Conservation (phyloP, 768 basidiomycete species). For the Cyclocybe cylindracea region DNA sequence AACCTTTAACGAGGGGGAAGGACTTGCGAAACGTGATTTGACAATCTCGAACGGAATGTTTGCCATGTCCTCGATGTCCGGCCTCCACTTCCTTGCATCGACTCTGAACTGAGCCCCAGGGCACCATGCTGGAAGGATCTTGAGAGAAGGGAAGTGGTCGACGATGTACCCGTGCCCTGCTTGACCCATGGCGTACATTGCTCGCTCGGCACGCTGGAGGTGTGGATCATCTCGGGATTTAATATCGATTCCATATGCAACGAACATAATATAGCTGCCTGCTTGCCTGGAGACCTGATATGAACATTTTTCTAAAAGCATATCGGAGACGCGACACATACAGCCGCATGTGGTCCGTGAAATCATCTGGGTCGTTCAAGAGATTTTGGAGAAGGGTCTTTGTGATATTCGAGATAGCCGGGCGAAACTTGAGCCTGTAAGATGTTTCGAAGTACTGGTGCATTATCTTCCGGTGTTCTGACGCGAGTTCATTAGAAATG, state of each 20-base stretch:
- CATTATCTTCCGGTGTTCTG: no score
- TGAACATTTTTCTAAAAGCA: neutral
- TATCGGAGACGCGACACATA: neutral
- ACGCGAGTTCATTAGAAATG: no score
- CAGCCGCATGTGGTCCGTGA: constrained; percentile 2
- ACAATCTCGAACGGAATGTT: constrained; percentile 32
- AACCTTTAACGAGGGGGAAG: neutral
- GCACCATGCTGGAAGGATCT: constrained; percentile 51
- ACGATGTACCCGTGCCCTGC: constrained; percentile 36
- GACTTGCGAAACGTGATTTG: constrained; percentile 16
- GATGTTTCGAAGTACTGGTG: no score
- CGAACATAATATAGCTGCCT: constrained; percentile 20
- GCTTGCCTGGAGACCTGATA: constrained; percentile 7
- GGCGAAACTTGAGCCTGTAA: no score
- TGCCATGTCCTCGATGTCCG: constrained; percentile 29
- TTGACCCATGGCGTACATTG: constrained; percentile 20
- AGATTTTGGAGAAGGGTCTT: no score
- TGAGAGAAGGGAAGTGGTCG: constrained; percentile 32
- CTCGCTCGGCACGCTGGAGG: constrained; percentile 33
- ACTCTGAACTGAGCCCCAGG: constrained; percentile 58
- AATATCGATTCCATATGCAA: constrained; percentile 44
- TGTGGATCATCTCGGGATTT: constrained; percentile 37
- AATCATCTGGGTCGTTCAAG: no score
- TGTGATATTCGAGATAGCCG: no score
- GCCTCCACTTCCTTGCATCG: constrained; percentile 45